phyloP scores from a whole-genome alignment of 2,329 filamentous ascomycete genomes.

The Coniochaeta hoffmannii region DNA sequence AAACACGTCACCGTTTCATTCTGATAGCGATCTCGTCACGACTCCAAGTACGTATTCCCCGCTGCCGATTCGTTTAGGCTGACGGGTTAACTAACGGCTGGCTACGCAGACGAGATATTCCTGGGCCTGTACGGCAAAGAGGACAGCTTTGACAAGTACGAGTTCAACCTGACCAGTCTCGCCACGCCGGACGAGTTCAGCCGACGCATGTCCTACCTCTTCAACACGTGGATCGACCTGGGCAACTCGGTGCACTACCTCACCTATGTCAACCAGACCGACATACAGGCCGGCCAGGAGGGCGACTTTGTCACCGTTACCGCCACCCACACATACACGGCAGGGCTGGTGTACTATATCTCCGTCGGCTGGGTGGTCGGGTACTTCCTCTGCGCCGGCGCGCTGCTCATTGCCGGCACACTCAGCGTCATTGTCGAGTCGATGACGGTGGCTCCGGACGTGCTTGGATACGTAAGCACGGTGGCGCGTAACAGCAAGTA shows the following conservation, averaged over 20 bases:
- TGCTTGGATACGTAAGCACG: constrained; percentile 10
- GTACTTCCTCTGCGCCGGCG: constrained; percentile 5
- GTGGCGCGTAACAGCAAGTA: constrained; percentile 9
- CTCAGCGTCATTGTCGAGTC: constrained; percentile 7
- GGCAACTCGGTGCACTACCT: constrained; percentile 8
- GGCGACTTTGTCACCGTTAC: background rate
- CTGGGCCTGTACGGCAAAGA: background rate
- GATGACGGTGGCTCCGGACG: constrained; percentile 8
- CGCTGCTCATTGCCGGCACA: constrained; percentile 6
- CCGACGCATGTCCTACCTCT: constrained; percentile 6
- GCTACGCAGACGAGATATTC: background rate
- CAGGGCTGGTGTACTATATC: constrained; percentile 2
- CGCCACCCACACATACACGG: constrained; percentile 1
- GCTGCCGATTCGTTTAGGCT: background rate
- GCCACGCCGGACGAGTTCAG: constrained; percentile 4
- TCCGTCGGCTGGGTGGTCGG: constrained; percentile 6
- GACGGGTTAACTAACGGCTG: background rate
- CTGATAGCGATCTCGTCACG: background rate
- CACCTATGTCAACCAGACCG: background rate
- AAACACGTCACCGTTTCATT: background rate
- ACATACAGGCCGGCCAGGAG: background rate
- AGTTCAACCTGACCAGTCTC: constrained; percentile 6
- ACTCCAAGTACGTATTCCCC: background rate
- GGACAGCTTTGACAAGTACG: background rate
- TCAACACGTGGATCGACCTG: constrained; percentile 10